phyloP scores from a whole-genome alignment of 306 rosid species.

The Medicago ruthenica region DNA sequence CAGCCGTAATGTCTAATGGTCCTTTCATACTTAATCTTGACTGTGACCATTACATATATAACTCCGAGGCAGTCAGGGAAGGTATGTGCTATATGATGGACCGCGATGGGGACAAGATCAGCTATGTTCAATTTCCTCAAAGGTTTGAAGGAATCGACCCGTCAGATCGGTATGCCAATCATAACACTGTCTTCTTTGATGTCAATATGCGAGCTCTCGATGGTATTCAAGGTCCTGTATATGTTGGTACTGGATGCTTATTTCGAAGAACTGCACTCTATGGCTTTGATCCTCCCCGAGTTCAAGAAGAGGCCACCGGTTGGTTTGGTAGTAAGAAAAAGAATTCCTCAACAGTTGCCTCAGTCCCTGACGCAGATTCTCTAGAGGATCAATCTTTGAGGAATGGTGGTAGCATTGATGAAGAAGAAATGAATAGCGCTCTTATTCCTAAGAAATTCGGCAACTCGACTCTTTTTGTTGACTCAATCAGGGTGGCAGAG shows the following conservation, averaged over 20 bases:
- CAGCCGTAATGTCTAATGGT: constrained; percentile 82
- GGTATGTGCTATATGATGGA: constrained; percentile 96
- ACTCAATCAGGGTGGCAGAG: constrained; percentile 71
- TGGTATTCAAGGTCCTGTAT: constrained; percentile 82
- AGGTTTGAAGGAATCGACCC: constrained; percentile 89
- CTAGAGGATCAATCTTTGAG: constrained; percentile 45
- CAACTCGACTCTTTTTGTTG: constrained; percentile 69
- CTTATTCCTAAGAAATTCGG: constrained; percentile 76
- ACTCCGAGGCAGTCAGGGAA: constrained; percentile 76
- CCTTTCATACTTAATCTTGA: constrained; percentile 83
- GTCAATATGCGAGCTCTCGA: constrained; percentile 86
- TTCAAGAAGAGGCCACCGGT: constrained; percentile 47
- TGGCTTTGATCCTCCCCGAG: constrained; percentile 75
- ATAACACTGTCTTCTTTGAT: constrained; percentile 82
- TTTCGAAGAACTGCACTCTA: constrained; percentile 75
- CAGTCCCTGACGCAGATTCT: constrained; percentile 49
- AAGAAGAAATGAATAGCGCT: constrained; percentile 60
- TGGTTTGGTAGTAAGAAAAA: constrained; percentile 60
- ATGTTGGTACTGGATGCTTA: constrained; percentile 85
- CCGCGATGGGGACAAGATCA: constrained; percentile 67
- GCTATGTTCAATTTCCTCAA: constrained; percentile 82
- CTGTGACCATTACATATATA: constrained; percentile 78
- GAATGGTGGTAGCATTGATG: constrained; percentile 39
- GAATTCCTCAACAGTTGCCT: constrained; percentile 66
- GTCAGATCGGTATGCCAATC: constrained; percentile 83